Evolutionary conservation across 2,329 filamentous ascomycete species (phyloP).

Genomic region (Hymenotorrendiella dingleyae): DNA sequence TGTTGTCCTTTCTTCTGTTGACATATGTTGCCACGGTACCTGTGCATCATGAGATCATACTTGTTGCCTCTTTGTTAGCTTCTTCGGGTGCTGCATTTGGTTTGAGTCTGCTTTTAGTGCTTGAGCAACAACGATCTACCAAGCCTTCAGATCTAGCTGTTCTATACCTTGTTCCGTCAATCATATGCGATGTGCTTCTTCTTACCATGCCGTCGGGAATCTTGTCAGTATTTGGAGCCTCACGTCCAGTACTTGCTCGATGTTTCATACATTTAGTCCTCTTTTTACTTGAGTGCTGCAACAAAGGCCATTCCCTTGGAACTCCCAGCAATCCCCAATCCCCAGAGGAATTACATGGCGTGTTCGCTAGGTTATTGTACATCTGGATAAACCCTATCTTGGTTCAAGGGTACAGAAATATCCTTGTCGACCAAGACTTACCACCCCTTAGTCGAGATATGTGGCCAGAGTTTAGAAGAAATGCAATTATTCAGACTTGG

Average conservation of each 20-base stretch:
- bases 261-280: slow-evolving; percentile 7
- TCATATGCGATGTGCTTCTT: slow-evolving; percentile 11
- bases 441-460: slow-evolving; percentile 16
- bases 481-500: slow-evolving; percentile 13
- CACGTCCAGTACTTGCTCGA: slow-evolving; percentile 2
- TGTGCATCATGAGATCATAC: background rate
- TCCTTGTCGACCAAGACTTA: slow-evolving; percentile 17
- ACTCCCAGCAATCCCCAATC: slow-evolving; percentile 3
- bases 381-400: slow-evolving; percentile 23
- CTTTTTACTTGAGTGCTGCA: slow-evolving; percentile 11
- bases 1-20: too few species aligned
- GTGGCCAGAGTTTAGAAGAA: slow-evolving; percentile 11
- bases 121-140: slow-evolving; percentile 11
- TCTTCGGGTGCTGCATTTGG: slow-evolving; percentile 13
- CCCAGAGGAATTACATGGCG: slow-evolving; percentile 14
- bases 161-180: slow-evolving; percentile 15
- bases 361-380: slow-evolving; percentile 17
- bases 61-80: slow-evolving; percentile 7
- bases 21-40: slow-evolving; percentile 6
- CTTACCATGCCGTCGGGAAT: slow-evolving; percentile 5
- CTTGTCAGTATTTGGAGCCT: background rate
- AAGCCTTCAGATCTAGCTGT: slow-evolving; percentile 13
- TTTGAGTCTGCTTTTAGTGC: slow-evolving; percentile 13
- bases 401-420: slow-evolving; percentile 12
- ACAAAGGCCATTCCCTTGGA: slow-evolving; percentile 6